Percentiles rank a stretch among this genome's conserved stretches.
These are phyloP conservation scores for Leptographium wingfieldii DNA, from an alignment of 2,329 filamentous ascomycete species.

Conservation along the genomic window DNA sequence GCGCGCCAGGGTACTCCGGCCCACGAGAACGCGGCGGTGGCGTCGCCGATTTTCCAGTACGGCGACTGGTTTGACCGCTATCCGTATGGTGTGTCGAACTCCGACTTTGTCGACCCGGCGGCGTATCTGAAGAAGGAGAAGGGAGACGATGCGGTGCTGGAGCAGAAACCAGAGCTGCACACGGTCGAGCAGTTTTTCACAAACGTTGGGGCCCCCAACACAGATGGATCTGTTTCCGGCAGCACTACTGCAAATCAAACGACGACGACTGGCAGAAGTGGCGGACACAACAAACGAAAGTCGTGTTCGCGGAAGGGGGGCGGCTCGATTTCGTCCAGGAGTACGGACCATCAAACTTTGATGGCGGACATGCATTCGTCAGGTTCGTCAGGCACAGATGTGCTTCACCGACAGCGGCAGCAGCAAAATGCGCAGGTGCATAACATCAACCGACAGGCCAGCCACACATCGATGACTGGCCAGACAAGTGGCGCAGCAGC, in stretches of 20 bases:
- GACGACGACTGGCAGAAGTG: slow-evolving; percentile 8
- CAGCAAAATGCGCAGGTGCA: slow-evolving; percentile 17
- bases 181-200: slow-evolving; percentile 93
- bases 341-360: slow-evolving; percentile 23
- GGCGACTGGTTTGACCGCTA: slow-evolving; percentile 97
- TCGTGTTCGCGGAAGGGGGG: slow-evolving; percentile 24
- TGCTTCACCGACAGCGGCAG: slow-evolving; percentile 16
- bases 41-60: slow-evolving; percentile 73
- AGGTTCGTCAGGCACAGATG: slow-evolving; percentile 10
- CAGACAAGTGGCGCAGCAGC: slow-evolving; percentile 27
- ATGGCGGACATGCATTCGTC: slow-evolving; percentile 22
- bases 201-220: slow-evolving; percentile 52
- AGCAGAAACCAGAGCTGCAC: slow-evolving; percentile 75
- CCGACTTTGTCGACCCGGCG: slow-evolving; percentile 70
- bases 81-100: slow-evolving; percentile 76
- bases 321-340: slow-evolving; percentile 16
- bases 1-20: slow-evolving; percentile 51
- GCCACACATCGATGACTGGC: slow-evolving; percentile 26
- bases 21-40: slow-evolving; percentile 26
- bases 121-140: slow-evolving; percentile 57
- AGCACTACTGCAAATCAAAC: neutral
- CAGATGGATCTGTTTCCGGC: slow-evolving; percentile 19
- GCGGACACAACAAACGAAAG: slow-evolving; percentile 23
- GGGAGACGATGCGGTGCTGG: slow-evolving; percentile 76
- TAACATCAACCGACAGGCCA: slow-evolving; percentile 27